Conservation (phyloP, 305 asterid genomes). For the Fraxinus paxiana region DNA sequence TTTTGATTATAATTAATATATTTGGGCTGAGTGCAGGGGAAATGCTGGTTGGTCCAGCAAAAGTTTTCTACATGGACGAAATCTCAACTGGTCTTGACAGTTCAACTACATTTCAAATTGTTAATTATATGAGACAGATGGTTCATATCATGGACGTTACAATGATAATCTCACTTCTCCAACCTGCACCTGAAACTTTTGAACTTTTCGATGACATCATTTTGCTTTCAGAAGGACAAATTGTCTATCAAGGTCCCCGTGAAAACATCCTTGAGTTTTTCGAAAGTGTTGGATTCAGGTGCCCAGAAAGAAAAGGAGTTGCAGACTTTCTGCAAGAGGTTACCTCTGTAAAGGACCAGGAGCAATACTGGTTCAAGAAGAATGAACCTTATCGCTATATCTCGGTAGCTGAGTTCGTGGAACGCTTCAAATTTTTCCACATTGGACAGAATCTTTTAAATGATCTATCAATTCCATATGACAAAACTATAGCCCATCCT, state of each 20-base stretch:
- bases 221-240: conserved; percentile 74
- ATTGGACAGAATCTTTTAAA: conserved; percentile 58
- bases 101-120: conserved; percentile 81
- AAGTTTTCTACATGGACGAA: conserved; percentile 93
- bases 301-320: conserved; percentile 89
- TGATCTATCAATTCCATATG: conserved; percentile 67
- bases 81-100: conserved; percentile 97
- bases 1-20: neutral
- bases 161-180: conserved; percentile 84
- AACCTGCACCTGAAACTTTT: conserved; percentile 90
- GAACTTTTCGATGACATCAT: conserved; percentile 83
- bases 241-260: conserved; percentile 88
- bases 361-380: conserved; percentile 77
- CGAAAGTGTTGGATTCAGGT: conserved; percentile 73
- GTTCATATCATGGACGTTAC: conserved; percentile 90
- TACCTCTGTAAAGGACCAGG: conserved; percentile 84
- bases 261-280: conserved; percentile 71
- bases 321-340: conserved; percentile 96
- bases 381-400: conserved; percentile 56
- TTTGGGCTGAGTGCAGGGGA: conserved; percentile 54
- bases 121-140: conserved; percentile 82
- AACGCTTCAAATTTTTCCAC: conserved; percentile 61
- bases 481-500: conserved; percentile 62
- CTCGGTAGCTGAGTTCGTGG: conserved; percentile 64
- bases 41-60: conserved; percentile 94